Evolutionary conservation across 768 basidiomycete species (phyloP).

Genomic region (Calvatia gigantea): DNA sequence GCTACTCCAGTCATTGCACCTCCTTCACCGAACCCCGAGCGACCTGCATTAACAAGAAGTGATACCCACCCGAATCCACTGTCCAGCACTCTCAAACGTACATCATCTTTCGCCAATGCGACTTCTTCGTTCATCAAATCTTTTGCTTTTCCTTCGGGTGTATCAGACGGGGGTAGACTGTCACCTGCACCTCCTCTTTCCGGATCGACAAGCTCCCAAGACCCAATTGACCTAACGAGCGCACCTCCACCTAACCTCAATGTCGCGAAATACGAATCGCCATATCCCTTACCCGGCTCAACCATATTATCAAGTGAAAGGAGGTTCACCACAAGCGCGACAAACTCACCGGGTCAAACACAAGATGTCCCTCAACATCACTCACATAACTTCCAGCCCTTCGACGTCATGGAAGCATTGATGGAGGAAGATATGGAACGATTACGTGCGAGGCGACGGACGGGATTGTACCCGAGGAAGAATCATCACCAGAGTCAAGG

Average conservation of each 20-base stretch:
- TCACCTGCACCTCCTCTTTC: slow-evolving; percentile 26
- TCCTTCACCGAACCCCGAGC: slow-evolving; percentile 37
- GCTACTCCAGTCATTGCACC: slow-evolving; percentile 11
- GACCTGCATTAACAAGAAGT: slow-evolving; percentile 50
- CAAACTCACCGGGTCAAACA: slow-evolving; percentile 15
- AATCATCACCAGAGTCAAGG: slow-evolving; percentile 29
- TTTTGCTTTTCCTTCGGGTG: slow-evolving; percentile 63
- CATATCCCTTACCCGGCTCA: slow-evolving; percentile 57
- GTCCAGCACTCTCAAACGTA: slow-evolving; percentile 66
- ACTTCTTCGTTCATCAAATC: slow-evolving; percentile 67
- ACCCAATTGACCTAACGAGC: slow-evolving; percentile 45
- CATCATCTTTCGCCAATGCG: slow-evolving; percentile 78
- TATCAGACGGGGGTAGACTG: slow-evolving; percentile 45
- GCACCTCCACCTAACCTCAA: slow-evolving; percentile 81
- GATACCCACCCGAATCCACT: slow-evolving; percentile 63
- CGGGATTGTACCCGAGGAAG: slow-evolving; percentile 36
- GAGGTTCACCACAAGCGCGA: slow-evolving; percentile 23
- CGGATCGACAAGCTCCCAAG: slow-evolving; percentile 20
- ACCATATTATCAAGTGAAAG: slow-evolving; percentile 15
- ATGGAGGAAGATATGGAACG: slow-evolving; percentile 96
- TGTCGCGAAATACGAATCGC: slow-evolving; percentile 71
- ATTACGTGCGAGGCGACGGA: slow-evolving; percentile 62
- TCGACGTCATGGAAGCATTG: slow-evolving; percentile 82
- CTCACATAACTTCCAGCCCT: slow-evolving; percentile 54
- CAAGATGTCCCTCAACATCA: not conserved